Evolutionary conservation across 2,329 filamentous ascomycete genomes (phyloP), one percentile per base, ranked within the genome.

Genomic region (Golovinomyces cichoracearum): DNA sequence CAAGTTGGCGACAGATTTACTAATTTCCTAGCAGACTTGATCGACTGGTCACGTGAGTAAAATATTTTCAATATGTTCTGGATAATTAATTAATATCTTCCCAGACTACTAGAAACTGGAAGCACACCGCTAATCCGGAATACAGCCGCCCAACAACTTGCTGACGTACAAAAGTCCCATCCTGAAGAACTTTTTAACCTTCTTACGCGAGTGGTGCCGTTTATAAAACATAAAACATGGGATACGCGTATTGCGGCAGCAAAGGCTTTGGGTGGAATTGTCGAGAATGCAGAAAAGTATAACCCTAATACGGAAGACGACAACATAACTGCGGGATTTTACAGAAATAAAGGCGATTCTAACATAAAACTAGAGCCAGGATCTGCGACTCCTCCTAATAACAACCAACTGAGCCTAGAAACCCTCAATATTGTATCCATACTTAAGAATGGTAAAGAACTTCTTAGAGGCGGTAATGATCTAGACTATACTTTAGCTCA

Each of bases 111-210:
- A 58, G 90, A 98, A 71, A 95, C 90, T 50, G 90, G 90, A 57
- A 95, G 88, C 66, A 98, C 90, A 52, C 80, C 81, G 61, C 71
- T 98, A 56, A 95, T 98, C 61, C 80, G 92, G 56, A 93, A 94
- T 61, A 98, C 90, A 53, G 92, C 90, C 53, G 90, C 93, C 53
- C 85, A 92, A 61, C 90, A 98, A 66, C 73, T 98, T 53, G 90
- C 86, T 53, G 90, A 98, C 65, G 90, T 93, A 64, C 92, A 98
- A 65, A 95, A 94, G 62, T 83, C 90, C 63, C 90, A 95, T 58
- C 90, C 90, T 0, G 88, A 98, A 65, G 92, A 98, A 63, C 70
- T 98, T 1, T 95, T 95, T 66, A 94, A 95, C 61, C 72, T 98
- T 5, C 72, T 98, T 12, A 88, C 84, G 26, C 74, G 88, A 52